Base-by-base conservation (phyloP, 169 alveolate species). In the Eimeria falciformis region DNA sequence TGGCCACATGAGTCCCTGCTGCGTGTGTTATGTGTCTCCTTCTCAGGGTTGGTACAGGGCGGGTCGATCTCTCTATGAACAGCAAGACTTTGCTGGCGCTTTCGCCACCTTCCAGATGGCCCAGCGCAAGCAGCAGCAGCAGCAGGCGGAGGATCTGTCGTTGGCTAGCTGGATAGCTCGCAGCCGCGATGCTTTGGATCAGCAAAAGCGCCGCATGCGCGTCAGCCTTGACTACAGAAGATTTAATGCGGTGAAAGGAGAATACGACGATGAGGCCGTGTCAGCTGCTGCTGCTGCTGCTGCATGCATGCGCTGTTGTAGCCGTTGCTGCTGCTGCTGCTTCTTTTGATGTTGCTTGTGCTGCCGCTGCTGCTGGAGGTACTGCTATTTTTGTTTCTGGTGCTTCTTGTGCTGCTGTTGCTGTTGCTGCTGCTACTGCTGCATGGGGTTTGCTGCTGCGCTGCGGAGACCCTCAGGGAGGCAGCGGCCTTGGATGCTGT, bases 211-310 rank as follows among this genome's bases (percentile, higher is more conserved):
- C 18, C 40, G 62, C 45, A 45, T 75, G 85, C 85, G 85, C 21
- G 25, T 45, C 62, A 75, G 85, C 62, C 14, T 50, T 9, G 85
- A 75, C 21, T 75, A 75, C 85, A 75, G 85, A 56, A 75, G 85
- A n/a, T 75, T 75, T 27, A 21, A 75, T 18, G 65, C 23, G 4
- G 23, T 45, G 66, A 33, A 21, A 2, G 43, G 12, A 43, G 66
- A 43, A 45, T 56, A 43, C 14, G 55, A 75, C 11, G 85, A 75
- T 17, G 65, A 45, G 55, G 66, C 50, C 7, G n/a, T 75, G 85
- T 75, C 56, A 75, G 85, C 85, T 75, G 85, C 43, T n/a, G 85
- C 62, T 45, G 66, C 66, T 43, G 66, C 18, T 75, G 85, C 85
- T 73, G 43, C 40, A 3, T 69, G 81, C 50, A 33, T 3, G 25